These are phyloP conservation scores for Suillus americanus DNA, from an alignment of 768 basidiomycete genomes.

Conservation along the genomic window DNA sequence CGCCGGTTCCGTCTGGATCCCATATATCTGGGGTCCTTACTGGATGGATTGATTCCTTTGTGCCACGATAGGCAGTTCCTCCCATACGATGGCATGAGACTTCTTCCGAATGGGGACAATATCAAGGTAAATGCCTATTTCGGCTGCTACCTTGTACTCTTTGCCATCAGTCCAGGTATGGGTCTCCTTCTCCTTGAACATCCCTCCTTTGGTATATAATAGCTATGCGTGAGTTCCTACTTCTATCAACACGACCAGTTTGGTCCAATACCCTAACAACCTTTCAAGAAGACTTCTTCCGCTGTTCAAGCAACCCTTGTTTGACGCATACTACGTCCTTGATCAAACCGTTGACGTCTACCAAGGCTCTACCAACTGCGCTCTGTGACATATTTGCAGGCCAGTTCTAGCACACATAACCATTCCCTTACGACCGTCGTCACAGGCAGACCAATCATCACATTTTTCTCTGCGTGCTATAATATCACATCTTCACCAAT, in stretches of 20 bases:
- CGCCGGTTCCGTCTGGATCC: too few relatives aligned
- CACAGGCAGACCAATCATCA: conserved; percentile 8
- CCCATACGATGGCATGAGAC: not conserved
- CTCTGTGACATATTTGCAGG: conserved; percentile 6
- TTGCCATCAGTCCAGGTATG: conserved; percentile 6
- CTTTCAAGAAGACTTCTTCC: conserved; percentile 11
- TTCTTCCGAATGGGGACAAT: conserved; percentile 22
- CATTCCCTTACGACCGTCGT: conserved; percentile 1
- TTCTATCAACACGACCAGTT: conserved; percentile 15
- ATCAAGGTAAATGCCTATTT: conserved; percentile 12
- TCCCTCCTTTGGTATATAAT: conserved; percentile 27
- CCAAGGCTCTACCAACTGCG: conserved; percentile 2
- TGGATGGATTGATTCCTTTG: conserved; percentile 6
- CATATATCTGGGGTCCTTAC: too few relatives aligned
- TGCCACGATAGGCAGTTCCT: conserved; percentile 11
- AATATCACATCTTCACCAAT: conserved; percentile 6
- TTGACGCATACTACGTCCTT: conserved; percentile 7
- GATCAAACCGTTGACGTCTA: not conserved
- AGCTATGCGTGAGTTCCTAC: conserved; percentile 7
- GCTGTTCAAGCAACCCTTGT: conserved; percentile 10
- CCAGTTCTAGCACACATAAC: not conserved
- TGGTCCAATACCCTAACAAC: conserved; percentile 12
- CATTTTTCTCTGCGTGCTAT: conserved; percentile 4
- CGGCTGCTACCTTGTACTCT: conserved; percentile 28
- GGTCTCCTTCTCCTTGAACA: conserved; percentile 4